These are phyloP conservation scores for Echites panduratus DNA, from an alignment of 257 asterid genomes.

Conservation along the genomic window DNA sequence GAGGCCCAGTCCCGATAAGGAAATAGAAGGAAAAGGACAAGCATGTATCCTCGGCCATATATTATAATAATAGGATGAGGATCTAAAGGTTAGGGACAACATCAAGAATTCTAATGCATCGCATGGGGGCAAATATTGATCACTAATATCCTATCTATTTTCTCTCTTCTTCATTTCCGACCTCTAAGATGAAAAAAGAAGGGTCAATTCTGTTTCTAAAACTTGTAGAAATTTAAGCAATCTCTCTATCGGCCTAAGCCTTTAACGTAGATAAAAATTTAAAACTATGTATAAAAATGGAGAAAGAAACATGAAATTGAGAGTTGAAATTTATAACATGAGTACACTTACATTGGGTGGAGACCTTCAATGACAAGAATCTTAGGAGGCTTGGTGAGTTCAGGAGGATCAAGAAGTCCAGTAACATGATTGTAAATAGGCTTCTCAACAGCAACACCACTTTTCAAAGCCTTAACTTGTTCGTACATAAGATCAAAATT, in stretches of 20 bases:
- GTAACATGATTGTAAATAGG: conserved; percentile 89
- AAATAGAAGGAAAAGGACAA: not conserved
- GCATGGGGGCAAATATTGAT: not conserved
- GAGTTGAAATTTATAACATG: not conserved
- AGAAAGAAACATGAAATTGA: not conserved
- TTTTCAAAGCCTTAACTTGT: conserved; percentile 79
- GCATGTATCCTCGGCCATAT: conserved; percentile 17
- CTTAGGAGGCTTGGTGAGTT: conserved; percentile 84
- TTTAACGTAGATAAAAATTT: too few species aligned
- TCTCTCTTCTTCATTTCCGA: not conserved
- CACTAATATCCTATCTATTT: not conserved
- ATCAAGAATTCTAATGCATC: conserved; percentile 3
- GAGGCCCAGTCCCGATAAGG: conserved; percentile 10
- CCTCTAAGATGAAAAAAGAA: too few species aligned
- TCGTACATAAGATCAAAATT: conserved; percentile 89
- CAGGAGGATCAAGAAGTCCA: conserved; percentile 89
- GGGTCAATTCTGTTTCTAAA: too few species aligned
- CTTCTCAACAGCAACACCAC: conserved; percentile 61
- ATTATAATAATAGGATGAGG: not conserved
- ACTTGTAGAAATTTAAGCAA: too few species aligned
- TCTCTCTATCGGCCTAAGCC: too few species aligned
- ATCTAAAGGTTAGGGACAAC: conserved; percentile 8
- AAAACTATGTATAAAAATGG: too few species aligned
- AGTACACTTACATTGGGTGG: conserved; percentile 89
- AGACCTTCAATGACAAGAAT: conserved; percentile 94